Evolutionary conservation across 352 stramenopile species (phyloP).

Genomic region (Saprolegnia diclina): DNA sequence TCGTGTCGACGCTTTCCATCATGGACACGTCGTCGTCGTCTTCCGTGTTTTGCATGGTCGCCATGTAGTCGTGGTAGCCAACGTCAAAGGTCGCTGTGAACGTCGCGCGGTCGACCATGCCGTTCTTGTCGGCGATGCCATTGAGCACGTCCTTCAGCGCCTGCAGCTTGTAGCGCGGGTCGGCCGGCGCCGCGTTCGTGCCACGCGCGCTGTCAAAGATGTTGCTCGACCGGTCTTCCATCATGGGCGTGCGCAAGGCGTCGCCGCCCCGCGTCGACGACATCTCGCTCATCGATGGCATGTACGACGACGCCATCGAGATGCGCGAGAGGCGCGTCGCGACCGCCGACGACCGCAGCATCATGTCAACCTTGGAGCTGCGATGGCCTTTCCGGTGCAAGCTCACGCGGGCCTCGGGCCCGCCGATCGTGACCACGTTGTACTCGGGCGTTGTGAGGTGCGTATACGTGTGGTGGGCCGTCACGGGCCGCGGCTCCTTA

Average conservation of each 20-base stretch:
- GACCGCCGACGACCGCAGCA: conserved; percentile 62
- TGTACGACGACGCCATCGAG: conserved; percentile 40
- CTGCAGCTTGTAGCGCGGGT: conserved; percentile 42
- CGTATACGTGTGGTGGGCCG: neutral
- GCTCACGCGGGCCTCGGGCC: neutral
- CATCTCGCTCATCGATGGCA: conserved; percentile 38
- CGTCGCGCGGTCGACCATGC: conserved; percentile 62
- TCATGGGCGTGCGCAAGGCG: conserved; percentile 53
- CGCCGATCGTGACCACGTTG: conserved; percentile 6
- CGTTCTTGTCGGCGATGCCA: conserved; percentile 52
- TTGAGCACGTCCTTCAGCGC: conserved; percentile 71
- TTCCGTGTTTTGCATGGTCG: conserved; percentile 53
- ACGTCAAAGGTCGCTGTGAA: conserved; percentile 76
- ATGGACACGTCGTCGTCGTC: conserved; percentile 46
- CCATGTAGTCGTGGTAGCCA: conserved; percentile 28
- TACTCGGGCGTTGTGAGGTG: neutral
- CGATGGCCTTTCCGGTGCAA: neutral
- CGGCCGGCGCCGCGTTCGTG: conserved; percentile 20
- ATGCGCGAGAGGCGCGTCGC: conserved; percentile 44
- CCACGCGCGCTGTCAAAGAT: conserved; percentile 47
- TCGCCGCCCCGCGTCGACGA: conserved; percentile 35
- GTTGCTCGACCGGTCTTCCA: conserved; percentile 50
- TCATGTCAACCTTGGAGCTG: conserved; percentile 49
- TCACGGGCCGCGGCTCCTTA: conserved; percentile 17
- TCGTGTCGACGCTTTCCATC: conserved; percentile 40